Conservation (phyloP, 2,329 filamentous ascomycete genomes). For the Diaporthe citriasiana region DNA sequence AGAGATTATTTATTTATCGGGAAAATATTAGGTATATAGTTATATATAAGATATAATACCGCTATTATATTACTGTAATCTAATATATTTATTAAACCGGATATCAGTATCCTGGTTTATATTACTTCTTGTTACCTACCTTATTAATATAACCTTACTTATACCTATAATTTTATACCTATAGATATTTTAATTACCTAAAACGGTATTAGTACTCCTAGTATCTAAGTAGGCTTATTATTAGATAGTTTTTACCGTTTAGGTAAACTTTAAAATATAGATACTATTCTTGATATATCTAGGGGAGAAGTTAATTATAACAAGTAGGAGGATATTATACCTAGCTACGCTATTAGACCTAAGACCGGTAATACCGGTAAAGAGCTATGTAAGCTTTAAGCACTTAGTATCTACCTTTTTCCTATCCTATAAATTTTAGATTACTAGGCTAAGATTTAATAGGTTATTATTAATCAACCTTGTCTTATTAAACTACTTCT, state of each 20-base stretch:
- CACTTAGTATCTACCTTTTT: neutral
- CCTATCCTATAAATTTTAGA: neutral
- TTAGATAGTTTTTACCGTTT: neutral
- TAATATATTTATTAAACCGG: too few species aligned
- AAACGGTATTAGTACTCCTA: neutral
- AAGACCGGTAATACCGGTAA: neutral
- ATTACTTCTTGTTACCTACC: neutral
- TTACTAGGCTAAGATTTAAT: neutral
- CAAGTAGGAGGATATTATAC: neutral
- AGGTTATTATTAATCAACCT: neutral
- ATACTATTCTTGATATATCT: neutral
- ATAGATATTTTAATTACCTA: neutral
- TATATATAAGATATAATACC: too few species aligned
- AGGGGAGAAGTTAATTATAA: neutral
- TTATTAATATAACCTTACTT: neutral
- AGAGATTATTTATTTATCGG: neutral
- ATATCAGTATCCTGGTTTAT: too few species aligned
- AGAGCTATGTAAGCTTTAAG: neutral
- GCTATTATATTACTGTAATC: too few species aligned
- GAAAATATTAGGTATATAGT: too few species aligned
- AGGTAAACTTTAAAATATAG: neutral
- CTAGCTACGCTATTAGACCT: accelerated
- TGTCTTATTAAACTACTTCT: neutral
- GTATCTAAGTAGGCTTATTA: neutral
- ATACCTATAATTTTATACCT: neutral